These are phyloP conservation scores for Calonectria leucothoes DNA, from an alignment of 2,329 filamentous ascomycete genomes.

Conservation along the genomic window DNA sequence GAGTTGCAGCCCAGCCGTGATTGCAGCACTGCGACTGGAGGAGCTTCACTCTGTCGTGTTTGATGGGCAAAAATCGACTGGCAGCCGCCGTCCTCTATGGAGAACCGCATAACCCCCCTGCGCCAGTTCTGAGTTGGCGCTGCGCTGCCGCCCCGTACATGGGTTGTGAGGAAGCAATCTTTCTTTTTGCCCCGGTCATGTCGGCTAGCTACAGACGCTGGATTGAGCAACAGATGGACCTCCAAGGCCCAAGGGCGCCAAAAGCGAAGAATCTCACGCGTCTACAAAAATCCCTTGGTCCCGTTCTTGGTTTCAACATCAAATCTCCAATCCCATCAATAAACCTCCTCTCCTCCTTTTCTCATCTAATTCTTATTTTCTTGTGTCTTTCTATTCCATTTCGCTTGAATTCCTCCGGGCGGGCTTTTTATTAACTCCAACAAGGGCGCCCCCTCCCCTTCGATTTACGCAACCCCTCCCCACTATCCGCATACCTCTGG, in stretches of 20 bases:
- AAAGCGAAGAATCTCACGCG: conserved; percentile 9
- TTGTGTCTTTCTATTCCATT: conserved; percentile 15
- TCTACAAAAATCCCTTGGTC: conserved; percentile 19
- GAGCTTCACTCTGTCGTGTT: background rate
- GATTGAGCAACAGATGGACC: background rate
- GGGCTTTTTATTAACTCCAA: conserved; percentile 16
- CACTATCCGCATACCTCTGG: conserved; percentile 26
- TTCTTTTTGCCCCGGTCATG: background rate
- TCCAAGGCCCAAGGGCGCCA: conserved; percentile 5
- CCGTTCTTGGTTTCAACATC: conserved; percentile 21
- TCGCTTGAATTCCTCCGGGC: conserved; percentile 30
- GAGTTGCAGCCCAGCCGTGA: conserved; percentile 16
- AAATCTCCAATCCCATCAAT: conserved; percentile 18
- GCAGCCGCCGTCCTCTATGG: background rate
- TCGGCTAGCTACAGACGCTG: conserved; percentile 4
- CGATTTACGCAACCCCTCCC: conserved; percentile 2
- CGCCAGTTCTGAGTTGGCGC: conserved; percentile 20
- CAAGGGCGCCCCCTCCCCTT: conserved; percentile 6
- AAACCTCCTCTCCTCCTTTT: conserved; percentile 10
- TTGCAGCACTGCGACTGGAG: conserved; percentile 21
- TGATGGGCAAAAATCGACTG: conserved; percentile 1
- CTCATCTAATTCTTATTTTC: conserved; percentile 5
- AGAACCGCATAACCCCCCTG: background rate
- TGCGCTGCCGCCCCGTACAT: background rate
- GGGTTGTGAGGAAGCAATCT: background rate